Evolutionary conservation across 164 flowering plant genomes (phyloP).

Genomic region (Nymphaea colorata): DNA sequence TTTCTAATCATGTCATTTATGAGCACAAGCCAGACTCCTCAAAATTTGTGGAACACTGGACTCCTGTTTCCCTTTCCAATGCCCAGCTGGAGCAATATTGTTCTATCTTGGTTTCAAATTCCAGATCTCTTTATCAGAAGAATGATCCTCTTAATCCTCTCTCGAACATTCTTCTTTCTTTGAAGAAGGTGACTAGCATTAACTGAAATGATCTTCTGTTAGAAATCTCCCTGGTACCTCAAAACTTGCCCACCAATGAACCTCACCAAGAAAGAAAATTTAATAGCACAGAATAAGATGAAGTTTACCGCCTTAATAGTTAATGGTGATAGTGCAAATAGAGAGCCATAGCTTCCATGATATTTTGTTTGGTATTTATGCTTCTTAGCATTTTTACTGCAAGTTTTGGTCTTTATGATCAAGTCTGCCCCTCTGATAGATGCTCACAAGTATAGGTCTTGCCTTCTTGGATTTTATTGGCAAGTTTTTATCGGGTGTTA

Average conservation of each 20-base stretch:
- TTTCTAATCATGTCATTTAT: slow-evolving; percentile 27
- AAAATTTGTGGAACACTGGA: slow-evolving; percentile 78
- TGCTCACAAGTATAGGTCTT: too few species aligned
- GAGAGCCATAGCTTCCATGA: not conserved
- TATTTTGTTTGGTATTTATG: not conserved
- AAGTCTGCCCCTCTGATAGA: too few species aligned
- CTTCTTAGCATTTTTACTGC: not conserved
- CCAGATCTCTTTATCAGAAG: slow-evolving; percentile 45
- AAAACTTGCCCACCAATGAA: too few species aligned
- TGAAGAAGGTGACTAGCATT: slow-evolving; percentile 45
- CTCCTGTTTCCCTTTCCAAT: slow-evolving; percentile 64
- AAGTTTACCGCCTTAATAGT: too few species aligned
- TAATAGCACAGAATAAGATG: too few species aligned
- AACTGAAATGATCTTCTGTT: not conserved
- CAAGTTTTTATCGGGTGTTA: too few species aligned
- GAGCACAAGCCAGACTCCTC: slow-evolving; percentile 37
- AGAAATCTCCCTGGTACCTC: too few species aligned
- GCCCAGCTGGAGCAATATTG: slow-evolving; percentile 92
- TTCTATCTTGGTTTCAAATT: slow-evolving; percentile 43
- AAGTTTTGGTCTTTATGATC: too few species aligned
- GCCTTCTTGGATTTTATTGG: too few species aligned
- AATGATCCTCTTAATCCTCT: slow-evolving; percentile 54
- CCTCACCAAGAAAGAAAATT: too few species aligned
- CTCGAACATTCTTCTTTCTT: slow-evolving; percentile 39
- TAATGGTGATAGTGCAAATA: too few species aligned